These are phyloP conservation scores for Suhomyces yuchorum DNA, from an alignment of 1,139 yeast genomes.

Conservation along the genomic window DNA sequence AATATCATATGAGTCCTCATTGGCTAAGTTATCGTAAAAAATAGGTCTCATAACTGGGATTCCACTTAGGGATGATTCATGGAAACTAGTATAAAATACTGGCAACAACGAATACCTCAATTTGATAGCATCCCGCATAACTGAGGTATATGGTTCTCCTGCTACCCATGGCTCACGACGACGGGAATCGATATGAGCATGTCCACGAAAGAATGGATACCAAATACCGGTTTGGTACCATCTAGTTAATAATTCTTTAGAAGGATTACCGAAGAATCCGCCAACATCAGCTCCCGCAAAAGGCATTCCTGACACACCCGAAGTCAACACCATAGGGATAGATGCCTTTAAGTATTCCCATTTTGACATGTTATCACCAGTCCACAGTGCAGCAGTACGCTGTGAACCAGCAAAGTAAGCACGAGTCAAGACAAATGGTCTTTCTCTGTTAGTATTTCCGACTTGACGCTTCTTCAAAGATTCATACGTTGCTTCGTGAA, in stretches of 20 bases:
- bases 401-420: constrained; percentile 91
- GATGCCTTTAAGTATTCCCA: constrained; percentile 87
- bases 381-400: constrained; percentile 92
- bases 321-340: constrained; percentile 83
- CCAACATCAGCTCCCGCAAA: constrained; percentile 97
- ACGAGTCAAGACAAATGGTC: constrained; percentile 91
- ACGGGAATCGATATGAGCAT: constrained; percentile 90
- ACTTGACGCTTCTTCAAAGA: constrained; percentile 57
- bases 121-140: constrained; percentile 68
- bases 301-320: constrained; percentile 85
- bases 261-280: constrained; percentile 92
- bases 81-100: constrained; percentile 77
- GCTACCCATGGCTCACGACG: constrained; percentile 92
- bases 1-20: constrained; percentile 52
- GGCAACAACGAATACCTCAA: constrained; percentile 80
- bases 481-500: constrained; percentile 76
- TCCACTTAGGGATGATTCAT: constrained; percentile 61
- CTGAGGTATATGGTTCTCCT: constrained; percentile 70
- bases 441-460: constrained; percentile 42
- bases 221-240: constrained; percentile 97
- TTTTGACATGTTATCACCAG: constrained; percentile 92
- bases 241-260: constrained; percentile 73
- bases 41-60: constrained; percentile 76
- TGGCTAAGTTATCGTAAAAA: constrained; percentile 63
- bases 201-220: constrained; percentile 96